Conservation (phyloP, 1,284 basidiomycete species). For the Sporisorium sorghi region DNA sequence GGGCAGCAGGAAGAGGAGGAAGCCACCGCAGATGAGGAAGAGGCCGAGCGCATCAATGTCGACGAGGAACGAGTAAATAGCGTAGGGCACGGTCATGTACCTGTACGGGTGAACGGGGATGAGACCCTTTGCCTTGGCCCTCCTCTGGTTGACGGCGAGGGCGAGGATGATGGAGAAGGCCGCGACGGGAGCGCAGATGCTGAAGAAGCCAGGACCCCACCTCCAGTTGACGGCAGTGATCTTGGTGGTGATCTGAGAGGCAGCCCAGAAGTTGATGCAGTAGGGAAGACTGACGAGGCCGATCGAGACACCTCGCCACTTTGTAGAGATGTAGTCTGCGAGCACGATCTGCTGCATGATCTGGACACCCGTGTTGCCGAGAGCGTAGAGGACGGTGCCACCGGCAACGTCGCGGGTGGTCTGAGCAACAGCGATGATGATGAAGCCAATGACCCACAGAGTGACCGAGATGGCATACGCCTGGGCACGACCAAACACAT, state of each 20-base stretch:
- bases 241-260: constrained; percentile 35
- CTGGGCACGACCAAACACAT: constrained; percentile 66
- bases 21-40: constrained; percentile 63
- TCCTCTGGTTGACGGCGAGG: constrained; percentile 57
- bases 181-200: constrained; percentile 65
- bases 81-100: constrained; percentile 22
- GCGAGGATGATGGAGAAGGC: constrained; percentile 57
- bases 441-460: constrained; percentile 65
- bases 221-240: constrained; percentile 51
- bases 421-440: constrained; percentile 62
- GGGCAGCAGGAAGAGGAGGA: constrained; percentile 63
- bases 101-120: constrained; percentile 60
- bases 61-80: constrained; percentile 39
- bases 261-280: constrained; percentile 62
- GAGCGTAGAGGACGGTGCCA: constrained; percentile 63
- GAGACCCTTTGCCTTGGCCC: constrained; percentile 53
- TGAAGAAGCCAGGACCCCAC: constrained; percentile 67
- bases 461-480: constrained; percentile 57
- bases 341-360: constrained; percentile 68
- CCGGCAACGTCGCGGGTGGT: constrained; percentile 45
- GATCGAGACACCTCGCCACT: constrained; percentile 62
- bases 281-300: constrained; percentile 64
- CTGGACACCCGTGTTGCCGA: constrained; percentile 66
- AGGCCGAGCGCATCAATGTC: constrained; percentile 65
- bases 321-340: constrained; percentile 64